Conservation (phyloP, 2,329 filamentous ascomycete species). For the Penicillium sp. region DNA sequence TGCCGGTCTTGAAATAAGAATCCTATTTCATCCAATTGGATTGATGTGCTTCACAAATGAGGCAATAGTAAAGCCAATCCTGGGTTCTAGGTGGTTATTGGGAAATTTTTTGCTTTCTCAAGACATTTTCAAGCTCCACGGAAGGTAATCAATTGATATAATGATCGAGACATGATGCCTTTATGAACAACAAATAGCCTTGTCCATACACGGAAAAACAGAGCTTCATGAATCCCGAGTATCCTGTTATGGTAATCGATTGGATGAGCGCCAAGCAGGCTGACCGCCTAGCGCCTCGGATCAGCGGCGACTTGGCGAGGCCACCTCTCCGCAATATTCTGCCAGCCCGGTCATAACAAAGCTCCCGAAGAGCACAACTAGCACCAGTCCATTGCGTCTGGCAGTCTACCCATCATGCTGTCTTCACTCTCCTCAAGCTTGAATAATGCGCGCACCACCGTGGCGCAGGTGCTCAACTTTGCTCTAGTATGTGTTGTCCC, state of each 20-base stretch:
- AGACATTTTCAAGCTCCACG: too few relatives aligned
- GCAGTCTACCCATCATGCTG: conserved; percentile 63
- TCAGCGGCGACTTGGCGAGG: conserved; percentile 18
- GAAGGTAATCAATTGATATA: background rate
- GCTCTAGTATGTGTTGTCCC: conserved; percentile 58
- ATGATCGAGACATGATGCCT: background rate
- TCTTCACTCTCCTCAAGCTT: conserved; percentile 64
- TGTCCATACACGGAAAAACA: background rate
- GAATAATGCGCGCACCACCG: conserved; percentile 76
- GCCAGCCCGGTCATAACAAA: conserved; percentile 21
- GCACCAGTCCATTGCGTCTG: conserved; percentile 6
- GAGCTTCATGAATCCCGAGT: background rate
- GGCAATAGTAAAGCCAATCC: too few relatives aligned
- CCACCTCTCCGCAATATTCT: conserved; percentile 33
- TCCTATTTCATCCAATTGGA: too few relatives aligned
- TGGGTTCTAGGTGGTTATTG: too few relatives aligned
- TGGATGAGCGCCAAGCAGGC: background rate
- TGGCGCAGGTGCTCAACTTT: conserved; percentile 86
- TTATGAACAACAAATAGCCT: too few relatives aligned
- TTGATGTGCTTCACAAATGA: too few relatives aligned
- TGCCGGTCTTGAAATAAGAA: too few relatives aligned
- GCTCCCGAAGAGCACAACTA: conserved; percentile 18
- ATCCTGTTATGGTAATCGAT: background rate
- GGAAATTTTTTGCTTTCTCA: too few relatives aligned
- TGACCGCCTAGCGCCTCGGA: conserved; percentile 1